phyloP scores from a whole-genome alignment of 768 basidiomycete species.

The Panellus pusillus region DNA sequence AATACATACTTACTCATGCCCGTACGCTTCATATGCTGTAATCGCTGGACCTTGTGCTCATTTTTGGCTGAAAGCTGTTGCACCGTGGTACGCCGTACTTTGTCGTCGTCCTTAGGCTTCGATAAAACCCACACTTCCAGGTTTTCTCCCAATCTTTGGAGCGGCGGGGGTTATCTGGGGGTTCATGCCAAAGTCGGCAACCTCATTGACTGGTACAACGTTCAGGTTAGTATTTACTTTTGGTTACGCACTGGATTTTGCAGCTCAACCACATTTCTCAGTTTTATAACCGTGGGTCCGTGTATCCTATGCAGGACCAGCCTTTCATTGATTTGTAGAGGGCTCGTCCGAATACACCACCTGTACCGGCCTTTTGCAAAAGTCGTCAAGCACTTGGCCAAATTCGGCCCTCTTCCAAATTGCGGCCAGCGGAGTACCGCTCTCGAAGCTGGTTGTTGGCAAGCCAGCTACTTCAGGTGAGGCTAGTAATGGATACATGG shows the following conservation, averaged over 20 bases:
- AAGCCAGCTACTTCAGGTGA: slow-evolving; percentile 44
- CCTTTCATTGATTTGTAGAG: slow-evolving; percentile 27
- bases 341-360: slow-evolving; percentile 65
- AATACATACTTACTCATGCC: slow-evolving; percentile 56
- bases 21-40: slow-evolving; percentile 34
- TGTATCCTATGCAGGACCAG: background rate
- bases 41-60: background rate
- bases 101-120: background rate
- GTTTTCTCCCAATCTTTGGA: slow-evolving; percentile 36
- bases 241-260: background rate
- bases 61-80: slow-evolving; percentile 37
- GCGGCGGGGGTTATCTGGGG: slow-evolving; percentile 54
- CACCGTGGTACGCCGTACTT: slow-evolving; percentile 41
- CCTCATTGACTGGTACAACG: slow-evolving; percentile 66
- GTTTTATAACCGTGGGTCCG: slow-evolving; percentile 40
- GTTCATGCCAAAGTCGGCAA: slow-evolving; percentile 53
- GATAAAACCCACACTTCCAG: background rate
- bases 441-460: slow-evolving; percentile 61
- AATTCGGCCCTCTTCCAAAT: slow-evolving; percentile 44
- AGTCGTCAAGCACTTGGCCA: slow-evolving; percentile 49
- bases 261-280: slow-evolving; percentile 9
- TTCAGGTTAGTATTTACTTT: slow-evolving; percentile 39
- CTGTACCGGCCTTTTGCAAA: slow-evolving; percentile 55
- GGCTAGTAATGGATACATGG: slow-evolving; percentile 39
- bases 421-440: slow-evolving; percentile 41